These are phyloP conservation scores for Eucalyptus globulus DNA, from an alignment of 345 rosid genomes.

Conservation along the genomic window DNA sequence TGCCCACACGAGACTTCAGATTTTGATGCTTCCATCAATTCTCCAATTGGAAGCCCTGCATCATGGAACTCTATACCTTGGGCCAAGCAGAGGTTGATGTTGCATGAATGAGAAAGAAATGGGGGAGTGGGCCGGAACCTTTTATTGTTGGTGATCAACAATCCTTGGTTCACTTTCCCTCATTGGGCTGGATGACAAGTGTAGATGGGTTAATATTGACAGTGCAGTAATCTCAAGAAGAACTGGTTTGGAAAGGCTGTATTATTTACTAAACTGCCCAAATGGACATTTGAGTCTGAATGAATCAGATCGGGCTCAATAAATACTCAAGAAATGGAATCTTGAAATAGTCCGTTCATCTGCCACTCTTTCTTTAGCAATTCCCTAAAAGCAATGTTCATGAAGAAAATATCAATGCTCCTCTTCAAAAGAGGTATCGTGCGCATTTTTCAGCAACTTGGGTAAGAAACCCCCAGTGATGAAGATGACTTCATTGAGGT, in stretches of 20 bases:
- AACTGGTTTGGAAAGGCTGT: too few relatives aligned
- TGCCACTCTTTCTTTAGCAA: too few relatives aligned
- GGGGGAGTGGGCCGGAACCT: constrained; percentile 93
- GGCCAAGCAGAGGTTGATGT: constrained; percentile 56
- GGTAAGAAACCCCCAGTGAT: constrained; percentile 80
- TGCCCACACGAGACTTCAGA: constrained; percentile 65
- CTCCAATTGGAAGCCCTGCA: constrained; percentile 87
- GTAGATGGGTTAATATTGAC: too few relatives aligned
- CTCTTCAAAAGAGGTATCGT: constrained; percentile 73
- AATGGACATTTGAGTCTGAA: too few relatives aligned
- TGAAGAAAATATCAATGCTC: constrained; percentile 48
- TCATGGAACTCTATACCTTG: constrained; percentile 66
- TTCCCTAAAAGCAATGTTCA: neutral
- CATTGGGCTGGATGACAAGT: too few relatives aligned
- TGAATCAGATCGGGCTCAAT: too few relatives aligned
- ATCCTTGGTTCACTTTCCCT: too few relatives aligned
- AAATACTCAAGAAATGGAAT: too few relatives aligned
- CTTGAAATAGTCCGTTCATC: too few relatives aligned
- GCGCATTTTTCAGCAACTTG: constrained; percentile 73
- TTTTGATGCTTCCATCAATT: constrained; percentile 68
- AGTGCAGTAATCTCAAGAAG: too few relatives aligned
- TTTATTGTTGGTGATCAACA: constrained; percentile 7
- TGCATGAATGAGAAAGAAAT: constrained; percentile 87
- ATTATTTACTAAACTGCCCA: too few relatives aligned
- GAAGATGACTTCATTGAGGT: constrained; percentile 96